phyloP scores from a whole-genome alignment of 2,329 filamentous ascomycete species.

The Penicillium sp. region DNA sequence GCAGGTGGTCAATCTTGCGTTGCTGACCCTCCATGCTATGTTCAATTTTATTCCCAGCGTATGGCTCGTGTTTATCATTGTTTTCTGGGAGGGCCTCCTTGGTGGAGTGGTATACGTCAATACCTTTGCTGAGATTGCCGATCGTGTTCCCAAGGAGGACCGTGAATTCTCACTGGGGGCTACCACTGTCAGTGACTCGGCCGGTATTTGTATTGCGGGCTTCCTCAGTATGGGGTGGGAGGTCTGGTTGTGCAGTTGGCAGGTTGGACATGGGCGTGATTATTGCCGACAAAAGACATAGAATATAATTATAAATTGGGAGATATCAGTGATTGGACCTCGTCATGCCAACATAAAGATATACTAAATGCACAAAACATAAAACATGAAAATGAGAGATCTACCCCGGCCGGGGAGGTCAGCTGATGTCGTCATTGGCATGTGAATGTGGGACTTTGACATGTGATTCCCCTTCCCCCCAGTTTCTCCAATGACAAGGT shows the following conservation, averaged over 20 bases:
- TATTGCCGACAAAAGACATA: slow-evolving; percentile 57
- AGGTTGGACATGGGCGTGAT: slow-evolving; percentile 74
- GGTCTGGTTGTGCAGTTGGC: slow-evolving; percentile 76
- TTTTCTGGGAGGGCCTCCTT: slow-evolving; percentile 93
- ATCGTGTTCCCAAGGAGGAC: slow-evolving; percentile 71
- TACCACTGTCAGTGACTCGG: slow-evolving; percentile 88
- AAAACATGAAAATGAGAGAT: not conserved
- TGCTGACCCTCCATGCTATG: slow-evolving; percentile 74
- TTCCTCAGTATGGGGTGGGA: slow-evolving; percentile 82
- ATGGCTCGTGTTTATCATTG: slow-evolving; percentile 76
- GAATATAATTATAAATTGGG: not conserved
- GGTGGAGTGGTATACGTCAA: slow-evolving; percentile 94
- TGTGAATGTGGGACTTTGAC: slow-evolving; percentile 7
- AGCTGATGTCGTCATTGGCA: slow-evolving; percentile 7
- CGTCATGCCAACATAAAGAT: too few relatives aligned
- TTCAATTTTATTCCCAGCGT: slow-evolving; percentile 79
- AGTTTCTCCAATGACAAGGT: slow-evolving; percentile 3
- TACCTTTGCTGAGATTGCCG: slow-evolving; percentile 91
- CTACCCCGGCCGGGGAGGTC: not conserved
- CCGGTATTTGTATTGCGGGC: slow-evolving; percentile 82
- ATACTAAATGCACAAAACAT: not conserved
- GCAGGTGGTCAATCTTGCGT: slow-evolving; percentile 71
- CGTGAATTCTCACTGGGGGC: slow-evolving; percentile 89
- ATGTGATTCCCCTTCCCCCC: slow-evolving; percentile 5
- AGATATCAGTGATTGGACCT: not conserved